Conservation (phyloP, 345 rosid genomes). For the Murraya paniculata region DNA sequence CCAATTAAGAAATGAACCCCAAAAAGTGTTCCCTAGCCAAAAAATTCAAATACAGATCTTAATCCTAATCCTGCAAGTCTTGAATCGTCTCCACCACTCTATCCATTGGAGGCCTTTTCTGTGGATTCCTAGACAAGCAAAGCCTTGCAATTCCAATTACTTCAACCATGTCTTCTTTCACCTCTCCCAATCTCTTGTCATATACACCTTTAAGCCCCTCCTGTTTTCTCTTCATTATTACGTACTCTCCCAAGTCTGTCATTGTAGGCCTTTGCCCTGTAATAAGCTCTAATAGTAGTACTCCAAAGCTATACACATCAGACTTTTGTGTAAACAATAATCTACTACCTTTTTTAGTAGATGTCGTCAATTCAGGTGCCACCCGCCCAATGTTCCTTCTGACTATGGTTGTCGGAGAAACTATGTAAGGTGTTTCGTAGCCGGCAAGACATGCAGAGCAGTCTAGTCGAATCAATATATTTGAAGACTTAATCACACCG, state of each 20-base stretch:
- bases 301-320: slow-evolving; percentile 36
- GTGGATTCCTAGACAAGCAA: slow-evolving; percentile 17
- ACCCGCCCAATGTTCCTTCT: slow-evolving; percentile 28
- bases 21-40: background rate
- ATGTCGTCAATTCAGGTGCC: slow-evolving; percentile 24
- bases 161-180: slow-evolving; percentile 24
- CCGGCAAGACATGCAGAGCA: slow-evolving; percentile 29
- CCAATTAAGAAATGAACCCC: background rate
- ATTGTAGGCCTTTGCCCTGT: slow-evolving; percentile 28
- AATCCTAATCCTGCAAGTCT: slow-evolving; percentile 11
- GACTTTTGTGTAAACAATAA: slow-evolving; percentile 17
- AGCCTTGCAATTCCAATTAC: slow-evolving; percentile 23
- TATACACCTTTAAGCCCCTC: slow-evolving; percentile 21
- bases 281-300: slow-evolving; percentile 26
- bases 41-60: too few species aligned
- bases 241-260: slow-evolving; percentile 21
- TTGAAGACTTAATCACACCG: slow-evolving; percentile 32
- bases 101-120: slow-evolving; percentile 29
- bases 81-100: slow-evolving; percentile 23
- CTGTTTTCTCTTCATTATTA: slow-evolving; percentile 9
- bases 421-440: slow-evolving; percentile 35
- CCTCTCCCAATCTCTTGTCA: slow-evolving; percentile 23
- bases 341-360: background rate
- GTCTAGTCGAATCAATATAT: slow-evolving; percentile 25
- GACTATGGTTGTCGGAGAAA: slow-evolving; percentile 20